Base-by-base conservation (phyloP, 2,329 filamentous ascomycete species). In the Clonostachys rosea region DNA sequence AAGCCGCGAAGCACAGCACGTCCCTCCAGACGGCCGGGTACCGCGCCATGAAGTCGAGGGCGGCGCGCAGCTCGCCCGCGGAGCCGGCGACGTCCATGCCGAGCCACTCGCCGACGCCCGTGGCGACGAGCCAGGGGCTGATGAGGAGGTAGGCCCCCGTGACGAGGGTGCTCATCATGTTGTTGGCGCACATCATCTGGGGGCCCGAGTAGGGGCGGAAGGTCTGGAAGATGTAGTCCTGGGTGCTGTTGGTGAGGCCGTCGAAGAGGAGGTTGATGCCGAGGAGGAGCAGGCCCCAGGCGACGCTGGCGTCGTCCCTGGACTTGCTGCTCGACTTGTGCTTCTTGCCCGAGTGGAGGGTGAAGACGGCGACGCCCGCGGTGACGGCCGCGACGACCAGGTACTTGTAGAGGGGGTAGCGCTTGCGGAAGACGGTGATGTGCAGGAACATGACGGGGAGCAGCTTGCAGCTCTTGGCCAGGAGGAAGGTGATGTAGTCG, bases 121-220 rank as follows among this genome's bases (percentile, higher is more conserved):
- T 90, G 48, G 77, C 73, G 0, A 86, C 87, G n/a, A 96, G 67
- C 71, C 86, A 89, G 1, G 94, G 94, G 57, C 84, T 87, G 17
- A 91, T 60, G 16, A 92, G 54, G 41, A 99, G 81, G 60, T 95
- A 97, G 0, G 71, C 61, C 17, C 80, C 75, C 5, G 91, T 97
- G 48, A 97, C 74, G 42, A 83, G 61, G 5, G 91, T 92, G 57
- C 82, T 86, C 67, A 97, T 87, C 47, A 96, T 73, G 64, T 97
- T 99, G 68, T 96, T 90, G 37, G 92, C 91, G 64, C 91, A 95
- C 94, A 99, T 99, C 94, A 99, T 99, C 78, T 99, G 94, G 50
- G 92, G 91, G 10, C 94, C 94, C 4, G 83, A 82, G 64, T 94
- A 96, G 13, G 86, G 84, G 54, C 82, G 83, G 69, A 91, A 95